Evolutionary conservation across 1,284 basidiomycete genomes (phyloP), one percentile per base, ranked within the genome.

Genomic region (Vanrija pseudolonga): DNA sequence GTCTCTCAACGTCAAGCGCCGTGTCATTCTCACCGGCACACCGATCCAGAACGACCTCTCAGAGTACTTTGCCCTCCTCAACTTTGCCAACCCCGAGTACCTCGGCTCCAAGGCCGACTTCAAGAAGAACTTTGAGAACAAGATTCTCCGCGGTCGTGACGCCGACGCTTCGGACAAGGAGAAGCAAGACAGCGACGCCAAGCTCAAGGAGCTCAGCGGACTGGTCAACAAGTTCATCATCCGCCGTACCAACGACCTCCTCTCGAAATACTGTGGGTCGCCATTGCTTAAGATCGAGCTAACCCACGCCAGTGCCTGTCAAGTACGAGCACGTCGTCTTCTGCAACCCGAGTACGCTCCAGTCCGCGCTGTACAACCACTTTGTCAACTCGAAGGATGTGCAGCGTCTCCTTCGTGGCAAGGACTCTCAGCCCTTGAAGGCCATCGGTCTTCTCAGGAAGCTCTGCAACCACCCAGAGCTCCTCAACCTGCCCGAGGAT

Each of bases 291-390:
- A 9, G 32, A 32, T 12, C 32, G 14, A 32, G 17, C 14, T n/a
- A n/a, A 19, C 44, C 46, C 38, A 50, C 42, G 18, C 8, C 63
- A 96, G 93, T 99, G 42, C 95, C 95, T 4, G 91, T 98, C 78
- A 99, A 99, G 74, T 97, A 98, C 79, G 95, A 98, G 76, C 93
- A 98, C 60, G 96, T 98, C 62, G 96, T 99, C 1, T 99, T 98
- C 77, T 98, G 95, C 75, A 82, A 85, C 45, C 84, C 93, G 15
- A 94, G 92, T 2, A 81, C 87, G 3, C 88, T 98, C 67, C 95
- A 99, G 69, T 79, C 93, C 6, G 81, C 87, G 2, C 80, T 99
- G 4, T 99, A 99, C 75, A 85, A 87, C 39, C 82, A 91, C 44
- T 98, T 99, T 71, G 95, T 97, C 62, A 87, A 87, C 4, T 96